Conservation (phyloP, 768 basidiomycete genomes). For the Epithele typhae region DNA sequence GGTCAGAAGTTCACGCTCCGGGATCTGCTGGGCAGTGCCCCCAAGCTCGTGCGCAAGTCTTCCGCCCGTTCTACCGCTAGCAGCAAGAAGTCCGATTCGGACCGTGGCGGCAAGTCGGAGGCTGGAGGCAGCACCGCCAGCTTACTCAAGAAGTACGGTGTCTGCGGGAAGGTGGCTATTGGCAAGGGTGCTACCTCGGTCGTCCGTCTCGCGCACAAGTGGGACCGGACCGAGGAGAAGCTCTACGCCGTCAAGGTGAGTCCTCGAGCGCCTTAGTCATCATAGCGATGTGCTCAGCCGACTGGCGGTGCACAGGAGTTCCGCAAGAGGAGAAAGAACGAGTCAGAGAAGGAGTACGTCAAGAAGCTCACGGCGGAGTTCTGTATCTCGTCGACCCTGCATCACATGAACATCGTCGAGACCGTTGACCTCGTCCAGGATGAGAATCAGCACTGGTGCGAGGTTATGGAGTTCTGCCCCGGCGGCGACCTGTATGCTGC, state of each 20-base stretch:
- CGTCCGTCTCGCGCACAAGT: constrained; percentile 95
- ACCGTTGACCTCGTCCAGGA: constrained; percentile 99
- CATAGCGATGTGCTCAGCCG: not conserved
- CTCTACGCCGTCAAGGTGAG: constrained; percentile 95
- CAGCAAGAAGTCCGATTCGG: constrained; percentile 67
- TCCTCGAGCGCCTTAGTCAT: constrained; percentile 4
- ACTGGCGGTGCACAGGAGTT: constrained; percentile 67
- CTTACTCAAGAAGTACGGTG: constrained; percentile 88
- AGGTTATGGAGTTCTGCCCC: constrained; percentile 99
- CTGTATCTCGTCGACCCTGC: constrained; percentile 94
- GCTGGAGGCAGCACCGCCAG: constrained; percentile 51
- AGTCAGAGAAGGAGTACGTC: constrained; percentile 98
- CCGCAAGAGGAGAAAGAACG: constrained; percentile 95
- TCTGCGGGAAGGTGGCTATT: constrained; percentile 95
- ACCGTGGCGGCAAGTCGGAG: constrained; percentile 39
- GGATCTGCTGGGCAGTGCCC: constrained; percentile 56
- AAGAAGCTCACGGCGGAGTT: constrained; percentile 99
- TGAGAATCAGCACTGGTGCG: constrained; percentile 95
- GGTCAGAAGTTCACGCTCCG: constrained; percentile 81
- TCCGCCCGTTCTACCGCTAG: constrained; percentile 68
- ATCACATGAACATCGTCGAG: constrained; percentile 93
- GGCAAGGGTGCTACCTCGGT: constrained; percentile 99
- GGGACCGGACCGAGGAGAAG: constrained; percentile 96
- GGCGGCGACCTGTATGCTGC: constrained; percentile 98
- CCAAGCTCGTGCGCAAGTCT: constrained; percentile 68